Base-by-base conservation (phyloP, 2,329 filamentous ascomycete genomes). In the Aspergillus fumigatiaffinis region DNA sequence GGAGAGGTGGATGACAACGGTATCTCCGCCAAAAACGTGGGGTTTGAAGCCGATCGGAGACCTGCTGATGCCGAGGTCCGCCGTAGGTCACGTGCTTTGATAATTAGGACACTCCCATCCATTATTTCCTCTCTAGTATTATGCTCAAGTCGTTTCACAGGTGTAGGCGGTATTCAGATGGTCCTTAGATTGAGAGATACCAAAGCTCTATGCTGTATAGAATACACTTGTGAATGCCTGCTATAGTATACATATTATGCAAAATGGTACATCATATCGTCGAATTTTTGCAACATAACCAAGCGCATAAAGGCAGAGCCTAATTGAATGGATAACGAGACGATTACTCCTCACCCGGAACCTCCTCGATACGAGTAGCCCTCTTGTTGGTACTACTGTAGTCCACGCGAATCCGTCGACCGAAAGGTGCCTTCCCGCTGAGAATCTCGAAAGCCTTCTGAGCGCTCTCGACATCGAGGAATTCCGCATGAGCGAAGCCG, bases 401-500 rank as follows among this genome's bases (percentile, higher is more conserved):
- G 72, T 91, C 88, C 25, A 92, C 65, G 56, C 82, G 82, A 63
- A 96, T 76, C 53, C 73, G 69, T 55, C 91, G 83, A 46, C 87
- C 87, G 65, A 87, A 87, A n/a, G 92, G 76, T 50, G 78, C 73
- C 73, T 84, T 84, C 23, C 76, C 74, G 53, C 73, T 62, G 42
- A 96, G 77, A 14, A 78, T 63, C 54, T 85, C 82, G 66, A 78
- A 78, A 0, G 84, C 91, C 60, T 77, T 78, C 54, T 76, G 67
- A n/a, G 91, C 90, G 60, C 84, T 85, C 60, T 86, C 82, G 42
- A 87, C 71, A 65, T 89, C 84, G 47, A 82, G 68, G 73, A 96
- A 96, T 70, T 95, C 90, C 51, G 87, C 88, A 71, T 96, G 91
- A 21, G 88, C 89, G 71, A 94, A 96, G 60, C 92, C 92, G 71